Evolutionary conservation across 352 stramenopile species (phyloP).

Genomic region (Phytophthora meadii): DNA sequence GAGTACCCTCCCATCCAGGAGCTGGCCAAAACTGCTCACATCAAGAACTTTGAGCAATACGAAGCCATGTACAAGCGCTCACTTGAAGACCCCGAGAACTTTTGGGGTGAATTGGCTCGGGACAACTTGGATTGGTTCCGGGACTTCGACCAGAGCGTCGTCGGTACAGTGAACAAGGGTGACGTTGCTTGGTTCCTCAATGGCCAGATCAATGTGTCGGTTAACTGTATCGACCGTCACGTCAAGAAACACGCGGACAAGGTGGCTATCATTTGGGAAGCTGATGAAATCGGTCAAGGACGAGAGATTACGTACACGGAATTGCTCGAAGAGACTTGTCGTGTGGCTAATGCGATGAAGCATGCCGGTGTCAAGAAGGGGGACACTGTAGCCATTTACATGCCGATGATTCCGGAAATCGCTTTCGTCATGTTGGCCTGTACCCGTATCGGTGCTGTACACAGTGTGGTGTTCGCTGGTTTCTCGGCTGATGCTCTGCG

Average conservation of each 20-base stretch:
- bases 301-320: slow-evolving; percentile 62
- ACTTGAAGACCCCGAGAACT: slow-evolving; percentile 87
- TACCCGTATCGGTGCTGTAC: slow-evolving; percentile 96
- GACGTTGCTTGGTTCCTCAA: slow-evolving; percentile 95
- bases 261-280: slow-evolving; percentile 97
- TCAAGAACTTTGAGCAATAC: slow-evolving; percentile 82
- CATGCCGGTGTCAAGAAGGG: slow-evolving; percentile 88
- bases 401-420: slow-evolving; percentile 99
- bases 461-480: slow-evolving; percentile 98
- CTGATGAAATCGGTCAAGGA: slow-evolving; percentile 94
- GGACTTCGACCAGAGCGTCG: slow-evolving; percentile 91
- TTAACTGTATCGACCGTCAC: slow-evolving; percentile 97
- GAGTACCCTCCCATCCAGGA: slow-evolving; percentile 34
- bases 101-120: slow-evolving; percentile 93
- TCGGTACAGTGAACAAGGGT: slow-evolving; percentile 89
- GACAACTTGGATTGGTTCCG: slow-evolving; percentile 94
- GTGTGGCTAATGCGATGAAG: slow-evolving; percentile 97
- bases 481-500: slow-evolving; percentile 95
- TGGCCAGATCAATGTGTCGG: slow-evolving; percentile 94
- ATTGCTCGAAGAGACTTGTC: slow-evolving; percentile 67
- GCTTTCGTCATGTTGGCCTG: slow-evolving; percentile 99
- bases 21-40: slow-evolving; percentile 65
- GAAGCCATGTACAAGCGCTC: slow-evolving; percentile 89
- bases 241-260: slow-evolving; percentile 81
- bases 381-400: slow-evolving; percentile 98